A percentile compares a stretch with the other conserved stretches of the same genome.
These are phyloP conservation scores for Chalciporus pseudorubinellus DNA, from an alignment of 768 basidiomycete genomes.

Conservation along the genomic window DNA sequence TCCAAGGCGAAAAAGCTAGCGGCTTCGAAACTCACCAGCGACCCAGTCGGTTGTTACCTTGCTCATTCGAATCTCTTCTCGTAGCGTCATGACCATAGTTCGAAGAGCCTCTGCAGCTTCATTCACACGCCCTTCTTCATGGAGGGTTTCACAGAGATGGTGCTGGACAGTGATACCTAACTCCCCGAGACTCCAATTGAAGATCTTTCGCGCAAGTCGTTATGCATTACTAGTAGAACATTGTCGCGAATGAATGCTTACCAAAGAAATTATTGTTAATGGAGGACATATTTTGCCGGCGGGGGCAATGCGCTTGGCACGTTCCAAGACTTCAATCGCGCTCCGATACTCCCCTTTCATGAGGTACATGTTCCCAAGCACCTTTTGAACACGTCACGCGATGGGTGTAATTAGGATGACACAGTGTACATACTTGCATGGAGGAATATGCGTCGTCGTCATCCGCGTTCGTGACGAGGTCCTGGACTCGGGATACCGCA, in stretches of 20 bases:
- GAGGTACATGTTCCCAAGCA: neutral
- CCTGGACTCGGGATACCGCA: neutral
- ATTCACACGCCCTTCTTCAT: slow-evolving; percentile 10
- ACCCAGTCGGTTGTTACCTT: slow-evolving; percentile 4
- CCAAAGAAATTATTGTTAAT: slow-evolving; percentile 2
- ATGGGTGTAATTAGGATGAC: neutral
- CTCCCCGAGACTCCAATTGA: slow-evolving; percentile 11
- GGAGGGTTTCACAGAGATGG: no score
- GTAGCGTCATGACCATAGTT: slow-evolving; percentile 3
- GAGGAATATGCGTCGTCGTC: neutral
- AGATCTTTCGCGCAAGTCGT: slow-evolving; percentile 8
- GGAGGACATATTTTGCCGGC: no score
- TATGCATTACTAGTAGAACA: no score
- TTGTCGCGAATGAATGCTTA: neutral
- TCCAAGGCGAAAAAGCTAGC: no score
- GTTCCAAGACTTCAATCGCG: slow-evolving; percentile 2
- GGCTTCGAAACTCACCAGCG: neutral
- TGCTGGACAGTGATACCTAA: slow-evolving; percentile 6
- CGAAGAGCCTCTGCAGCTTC: slow-evolving; percentile 11
- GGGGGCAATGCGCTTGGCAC: neutral
- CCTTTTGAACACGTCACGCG: neutral
- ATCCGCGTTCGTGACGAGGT: neutral
- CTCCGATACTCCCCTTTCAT: slow-evolving; percentile 2
- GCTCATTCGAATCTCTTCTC: neutral
- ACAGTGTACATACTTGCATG: neutral